Evolutionary conservation across 305 asterid genomes (phyloP), one percentile per base, ranked within the genome.

Genomic region (Fraxinus sp.): DNA sequence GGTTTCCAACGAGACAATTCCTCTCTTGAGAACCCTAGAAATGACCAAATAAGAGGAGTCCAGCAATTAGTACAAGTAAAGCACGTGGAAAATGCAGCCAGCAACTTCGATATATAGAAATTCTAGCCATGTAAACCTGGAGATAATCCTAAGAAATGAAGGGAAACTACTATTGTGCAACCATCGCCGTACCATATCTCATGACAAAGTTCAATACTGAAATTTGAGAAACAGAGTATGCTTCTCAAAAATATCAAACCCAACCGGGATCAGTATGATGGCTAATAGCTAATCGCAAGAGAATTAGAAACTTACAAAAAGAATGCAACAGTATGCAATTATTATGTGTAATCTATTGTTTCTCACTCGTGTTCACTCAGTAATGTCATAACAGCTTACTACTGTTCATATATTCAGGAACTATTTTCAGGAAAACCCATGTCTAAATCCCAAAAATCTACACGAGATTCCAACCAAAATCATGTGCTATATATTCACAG

Each of bases 1-100:
- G 79, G 85, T 78, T 77, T 82, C 80, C 84, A 2, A 33, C 55
- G 35, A 33, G 73, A 71, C 77, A 80, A 71, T 78, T 66, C 28
- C 73, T 78, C 57, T 62, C 85, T 83, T 85, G 78, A 79, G 84
- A 84, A 83, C 62, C 98, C 97, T 97, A 81, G 74, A 81, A 84
- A 78, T 41, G 55, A 85, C 75, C 72, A 22, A 76, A 79, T 5
- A 79, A 75, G 37, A 79, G 71, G 57, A 86, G 46, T 22, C 72
- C 68, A 78, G 71, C 74, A 80, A 66, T 82, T 77, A 33, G 11
- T 72, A 14, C 0, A 71, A 16, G 76, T 14, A 70, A 13, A 5
- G 9, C 28, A 35, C 18, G 77, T 14, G 43, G 77, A 78, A 37
- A 33, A 33, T 77, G 81, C 24, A 80, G 62, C 68, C 32, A 85